phyloP scores from a whole-genome alignment of 2,329 filamentous ascomycete genomes.

The Cladophialophora exuberans region DNA sequence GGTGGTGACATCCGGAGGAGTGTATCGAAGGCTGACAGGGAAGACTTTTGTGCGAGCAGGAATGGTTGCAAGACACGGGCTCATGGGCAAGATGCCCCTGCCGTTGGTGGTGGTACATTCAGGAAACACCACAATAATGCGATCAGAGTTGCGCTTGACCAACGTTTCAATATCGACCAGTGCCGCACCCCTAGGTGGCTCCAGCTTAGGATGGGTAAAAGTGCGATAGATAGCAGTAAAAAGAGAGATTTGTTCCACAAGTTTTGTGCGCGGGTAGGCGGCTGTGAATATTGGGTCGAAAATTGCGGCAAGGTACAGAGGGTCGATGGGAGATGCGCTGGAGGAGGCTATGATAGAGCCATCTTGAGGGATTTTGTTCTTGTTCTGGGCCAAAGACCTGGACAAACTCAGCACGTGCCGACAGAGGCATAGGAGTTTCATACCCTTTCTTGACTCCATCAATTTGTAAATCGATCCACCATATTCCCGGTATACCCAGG shows the following conservation, averaged over 20 bases:
- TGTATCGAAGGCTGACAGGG: slow-evolving; percentile 87
- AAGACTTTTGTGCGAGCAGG: slow-evolving; percentile 76
- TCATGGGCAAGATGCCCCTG: slow-evolving; percentile 82
- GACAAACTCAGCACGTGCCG: slow-evolving; percentile 19
- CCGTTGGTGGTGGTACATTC: slow-evolving; percentile 96
- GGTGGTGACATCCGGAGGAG: slow-evolving; percentile 85
- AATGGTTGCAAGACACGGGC: slow-evolving; percentile 72
- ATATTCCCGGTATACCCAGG: slow-evolving; percentile 86
- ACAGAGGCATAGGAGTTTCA: slow-evolving; percentile 33
- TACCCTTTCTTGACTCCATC: slow-evolving; percentile 93
- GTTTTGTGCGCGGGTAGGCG: slow-evolving; percentile 73
- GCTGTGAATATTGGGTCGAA: slow-evolving; percentile 95
- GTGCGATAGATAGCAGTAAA: slow-evolving; percentile 74
- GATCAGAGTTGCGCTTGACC: slow-evolving; percentile 68
- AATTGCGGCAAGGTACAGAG: slow-evolving; percentile 89
- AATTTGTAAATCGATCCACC: slow-evolving; percentile 98
- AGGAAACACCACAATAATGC: slow-evolving; percentile 84
- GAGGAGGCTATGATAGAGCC: slow-evolving; percentile 85
- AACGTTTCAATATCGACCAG: slow-evolving; percentile 68
- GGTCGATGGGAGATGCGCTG: slow-evolving; percentile 90
- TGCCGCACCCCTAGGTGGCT: slow-evolving; percentile 49
- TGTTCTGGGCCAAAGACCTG: slow-evolving; percentile 71
- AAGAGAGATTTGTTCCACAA: slow-evolving; percentile 77
- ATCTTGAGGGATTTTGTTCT: slow-evolving; percentile 73
- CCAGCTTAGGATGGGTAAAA: slow-evolving; percentile 62